phyloP scores from a whole-genome alignment of 805 yeast species.

The Ogataea zsoltii region DNA sequence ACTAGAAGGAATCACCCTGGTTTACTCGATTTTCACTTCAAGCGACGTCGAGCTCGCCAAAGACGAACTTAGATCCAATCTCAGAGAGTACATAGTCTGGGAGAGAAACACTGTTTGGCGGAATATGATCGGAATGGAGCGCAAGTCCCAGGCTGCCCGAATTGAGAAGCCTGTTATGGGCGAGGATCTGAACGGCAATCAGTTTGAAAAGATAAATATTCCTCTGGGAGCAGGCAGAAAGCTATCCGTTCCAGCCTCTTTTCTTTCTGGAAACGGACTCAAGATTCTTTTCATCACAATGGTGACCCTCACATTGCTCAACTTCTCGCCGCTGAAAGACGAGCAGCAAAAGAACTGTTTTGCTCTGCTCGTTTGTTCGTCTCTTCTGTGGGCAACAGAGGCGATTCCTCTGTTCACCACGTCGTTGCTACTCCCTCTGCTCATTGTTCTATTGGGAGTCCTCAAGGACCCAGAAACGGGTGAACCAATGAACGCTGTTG shows the following conservation, averaged over 20 bases:
- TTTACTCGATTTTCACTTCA: slow-evolving; percentile 41
- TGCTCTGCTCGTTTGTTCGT: slow-evolving; percentile 78
- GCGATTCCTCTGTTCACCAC: slow-evolving; percentile 91
- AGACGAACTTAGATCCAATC: slow-evolving; percentile 48
- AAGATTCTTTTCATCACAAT: slow-evolving; percentile 49
- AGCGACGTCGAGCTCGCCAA: slow-evolving; percentile 42
- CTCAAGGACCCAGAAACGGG: slow-evolving; percentile 55
- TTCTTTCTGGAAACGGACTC: slow-evolving; percentile 40
- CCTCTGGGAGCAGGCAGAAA: slow-evolving; percentile 32
- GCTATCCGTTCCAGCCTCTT: slow-evolving; percentile 34
- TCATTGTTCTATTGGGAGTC: slow-evolving; percentile 73
- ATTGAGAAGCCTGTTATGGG: slow-evolving; percentile 33
- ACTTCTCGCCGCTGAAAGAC: slow-evolving; percentile 60
- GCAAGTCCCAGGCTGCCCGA: slow-evolving; percentile 77
- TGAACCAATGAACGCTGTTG: slow-evolving; percentile 57
- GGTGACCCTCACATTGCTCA: slow-evolving; percentile 50
- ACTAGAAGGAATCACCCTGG: slow-evolving; percentile 44
- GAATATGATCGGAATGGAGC: slow-evolving; percentile 88
- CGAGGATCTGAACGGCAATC: slow-evolving; percentile 21
- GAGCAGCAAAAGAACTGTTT: slow-evolving; percentile 74
- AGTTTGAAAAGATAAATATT: slow-evolving; percentile 23
- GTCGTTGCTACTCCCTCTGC: slow-evolving; percentile 76
- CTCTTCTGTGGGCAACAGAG: slow-evolving; percentile 94
- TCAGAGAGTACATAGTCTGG: slow-evolving; percentile 95
- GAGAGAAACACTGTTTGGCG: slow-evolving; percentile 98